phyloP scores from a whole-genome alignment of 352 stramenopile genomes.

The Globisporangium parvum region DNA sequence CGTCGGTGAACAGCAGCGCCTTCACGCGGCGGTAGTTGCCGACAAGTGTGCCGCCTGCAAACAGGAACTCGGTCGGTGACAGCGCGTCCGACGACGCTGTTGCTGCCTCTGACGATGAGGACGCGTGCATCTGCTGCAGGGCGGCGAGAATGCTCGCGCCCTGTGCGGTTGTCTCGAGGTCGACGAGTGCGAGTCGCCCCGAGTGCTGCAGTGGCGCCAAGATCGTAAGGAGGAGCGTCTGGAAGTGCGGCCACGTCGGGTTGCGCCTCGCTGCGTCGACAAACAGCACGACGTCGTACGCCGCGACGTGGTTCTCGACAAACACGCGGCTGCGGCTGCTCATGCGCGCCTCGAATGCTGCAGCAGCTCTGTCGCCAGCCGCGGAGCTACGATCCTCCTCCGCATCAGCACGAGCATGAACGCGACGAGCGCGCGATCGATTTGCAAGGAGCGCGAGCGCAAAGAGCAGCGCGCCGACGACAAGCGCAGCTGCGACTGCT shows the following conservation, averaged over 20 bases:
- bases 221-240: conserved; percentile 3
- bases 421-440: background rate
- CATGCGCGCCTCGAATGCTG: background rate
- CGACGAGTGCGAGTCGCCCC: conserved; percentile 11
- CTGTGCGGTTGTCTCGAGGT: conserved; percentile 21
- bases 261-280: conserved; percentile 1
- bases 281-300: conserved; percentile 11
- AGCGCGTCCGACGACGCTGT: background rate
- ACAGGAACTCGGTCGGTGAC: conserved; percentile 19
- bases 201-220: background rate
- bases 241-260: background rate
- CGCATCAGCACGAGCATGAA: background rate
- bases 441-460: conserved; percentile 1
- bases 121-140: conserved; percentile 9
- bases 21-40: conserved; percentile 14
- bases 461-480: conserved; percentile 8
- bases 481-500: conserved; percentile 4
- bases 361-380: background rate
- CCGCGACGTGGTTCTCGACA: conserved; percentile 5
- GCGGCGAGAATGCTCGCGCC: conserved; percentile 19
- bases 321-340: conserved; percentile 2
- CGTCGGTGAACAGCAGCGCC: conserved; percentile 14
- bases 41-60: conserved; percentile 17
- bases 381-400: background rate
- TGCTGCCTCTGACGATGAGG: background rate